Percentiles rank a stretch among this genome's conserved stretches.
Evolutionary conservation across 2,329 filamentous ascomycete genomes (phyloP).

Genomic region (Penicillium carneum): DNA sequence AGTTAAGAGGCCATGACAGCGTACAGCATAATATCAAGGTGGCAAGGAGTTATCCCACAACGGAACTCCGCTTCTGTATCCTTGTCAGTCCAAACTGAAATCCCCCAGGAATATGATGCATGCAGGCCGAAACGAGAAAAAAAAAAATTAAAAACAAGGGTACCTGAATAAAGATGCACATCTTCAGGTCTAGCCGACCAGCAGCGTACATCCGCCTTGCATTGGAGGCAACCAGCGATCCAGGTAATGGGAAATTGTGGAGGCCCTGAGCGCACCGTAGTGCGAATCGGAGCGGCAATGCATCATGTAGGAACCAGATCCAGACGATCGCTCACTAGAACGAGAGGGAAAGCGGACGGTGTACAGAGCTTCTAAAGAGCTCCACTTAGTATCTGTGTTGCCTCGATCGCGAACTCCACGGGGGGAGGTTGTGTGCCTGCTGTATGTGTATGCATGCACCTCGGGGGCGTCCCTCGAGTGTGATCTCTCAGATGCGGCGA

Average conservation of each 20-base stretch:
- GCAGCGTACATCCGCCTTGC: conserved; percentile 32
- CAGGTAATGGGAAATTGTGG: conserved; percentile 30
- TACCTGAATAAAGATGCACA: conserved; percentile 32
- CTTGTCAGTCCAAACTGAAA: neutral
- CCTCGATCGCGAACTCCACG: conserved; percentile 28
- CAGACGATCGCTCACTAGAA: neutral
- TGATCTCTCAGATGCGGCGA: conserved; percentile 38
- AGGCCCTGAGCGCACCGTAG: conserved; percentile 12
- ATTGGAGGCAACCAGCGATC: conserved; percentile 31
- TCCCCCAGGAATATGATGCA: conserved; percentile 19
- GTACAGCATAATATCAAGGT: neutral
- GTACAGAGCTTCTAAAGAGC: neutral
- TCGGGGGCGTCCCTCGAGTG: conserved; percentile 21
- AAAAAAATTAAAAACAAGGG: conserved; percentile 16
- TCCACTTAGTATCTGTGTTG: conserved; percentile 15
- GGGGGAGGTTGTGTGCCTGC: conserved; percentile 7
- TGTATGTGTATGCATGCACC: conserved; percentile 10
- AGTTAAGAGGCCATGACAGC: neutral
- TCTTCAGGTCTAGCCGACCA: conserved; percentile 7
- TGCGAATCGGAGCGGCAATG: neutral
- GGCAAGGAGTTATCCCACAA: neutral
- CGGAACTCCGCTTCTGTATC: neutral
- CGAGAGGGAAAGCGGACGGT: neutral
- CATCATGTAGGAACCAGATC: conserved; percentile 9
- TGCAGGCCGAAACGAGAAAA: neutral